A percentile compares a stretch with the other conserved stretches of the same genome.
These are phyloP conservation scores for Ogataea methanolica DNA, from an alignment of 805 yeast genomes.

Conservation along the genomic window DNA sequence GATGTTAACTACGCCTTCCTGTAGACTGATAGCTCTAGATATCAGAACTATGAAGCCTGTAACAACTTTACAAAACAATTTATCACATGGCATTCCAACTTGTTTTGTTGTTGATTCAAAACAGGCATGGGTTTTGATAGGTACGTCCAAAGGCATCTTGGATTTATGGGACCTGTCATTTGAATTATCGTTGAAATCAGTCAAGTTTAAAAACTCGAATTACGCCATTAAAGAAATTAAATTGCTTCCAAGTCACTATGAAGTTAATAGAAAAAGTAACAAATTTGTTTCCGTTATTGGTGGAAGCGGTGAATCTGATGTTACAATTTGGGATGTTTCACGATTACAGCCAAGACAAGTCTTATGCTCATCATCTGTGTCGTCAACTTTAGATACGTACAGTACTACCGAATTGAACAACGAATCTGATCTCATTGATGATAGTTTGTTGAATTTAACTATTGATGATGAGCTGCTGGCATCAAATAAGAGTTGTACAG, in stretches of 20 bases:
- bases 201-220: slow-evolving; percentile 44
- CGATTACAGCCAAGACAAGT: slow-evolving; percentile 45
- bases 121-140: slow-evolving; percentile 62
- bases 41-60: slow-evolving; percentile 48
- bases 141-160: slow-evolving; percentile 70
- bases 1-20: slow-evolving; percentile 47
- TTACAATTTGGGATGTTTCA: slow-evolving; percentile 74
- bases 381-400: slow-evolving; percentile 23
- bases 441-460: slow-evolving; percentile 15
- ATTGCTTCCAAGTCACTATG: slow-evolving; percentile 37
- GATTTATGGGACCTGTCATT: slow-evolving; percentile 82
- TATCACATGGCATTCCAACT: slow-evolving; percentile 61
- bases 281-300: slow-evolving; percentile 58
- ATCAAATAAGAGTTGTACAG: slow-evolving; percentile 22
- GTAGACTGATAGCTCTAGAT: slow-evolving; percentile 51
- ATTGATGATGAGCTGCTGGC: slow-evolving; percentile 8
- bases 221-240: slow-evolving; percentile 46
- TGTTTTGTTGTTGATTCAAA: slow-evolving; percentile 52
- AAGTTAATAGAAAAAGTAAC: slow-evolving; percentile 31
- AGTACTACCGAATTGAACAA: slow-evolving; percentile 19
- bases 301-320: slow-evolving; percentile 55
- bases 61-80: slow-evolving; percentile 45
- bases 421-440: slow-evolving; percentile 19
- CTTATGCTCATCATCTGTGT: slow-evolving; percentile 20
- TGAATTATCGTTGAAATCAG: slow-evolving; percentile 51